Conservation (phyloP, 2,329 filamentous ascomycete species). For the Aaosphaeria arxii region DNA sequence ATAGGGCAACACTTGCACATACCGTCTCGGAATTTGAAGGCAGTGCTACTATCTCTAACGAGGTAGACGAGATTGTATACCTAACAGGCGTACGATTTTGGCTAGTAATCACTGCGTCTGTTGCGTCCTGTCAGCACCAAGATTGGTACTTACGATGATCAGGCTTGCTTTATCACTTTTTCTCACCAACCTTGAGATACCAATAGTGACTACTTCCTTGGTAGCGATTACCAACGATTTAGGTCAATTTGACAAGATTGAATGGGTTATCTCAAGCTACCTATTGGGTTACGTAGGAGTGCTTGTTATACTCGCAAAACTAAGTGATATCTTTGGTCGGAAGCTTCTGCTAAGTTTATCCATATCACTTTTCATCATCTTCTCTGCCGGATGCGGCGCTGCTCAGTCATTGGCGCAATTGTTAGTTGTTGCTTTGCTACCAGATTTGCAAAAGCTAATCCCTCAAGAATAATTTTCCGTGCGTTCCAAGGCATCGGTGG, state of each 20-base stretch:
- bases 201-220: conserved; percentile 33
- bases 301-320: conserved; percentile 28
- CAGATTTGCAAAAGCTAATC: background rate
- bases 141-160: background rate
- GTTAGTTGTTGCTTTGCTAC: conserved; percentile 1
- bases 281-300: conserved; percentile 28
- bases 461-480: background rate
- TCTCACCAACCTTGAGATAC: conserved; percentile 31
- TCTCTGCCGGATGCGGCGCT: conserved; percentile 29
- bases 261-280: conserved; percentile 32
- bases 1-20: too few species aligned
- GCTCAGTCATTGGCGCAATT: conserved; percentile 27
- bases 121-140: background rate
- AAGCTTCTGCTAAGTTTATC: conserved; percentile 19
- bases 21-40: background rate
- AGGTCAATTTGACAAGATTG: conserved; percentile 22
- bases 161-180: conserved; percentile 12
- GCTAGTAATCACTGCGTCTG: conserved; percentile 1
- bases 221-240: conserved; percentile 29
- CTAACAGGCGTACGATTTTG: conserved; percentile 1
- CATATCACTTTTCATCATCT: conserved; percentile 22
- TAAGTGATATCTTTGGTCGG: conserved; percentile 29
- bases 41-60: background rate
- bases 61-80: conserved; percentile 1
- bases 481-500: conserved; percentile 13